phyloP scores from a whole-genome alignment of 2,329 filamentous ascomycete species.

The Xylogone sp. region DNA sequence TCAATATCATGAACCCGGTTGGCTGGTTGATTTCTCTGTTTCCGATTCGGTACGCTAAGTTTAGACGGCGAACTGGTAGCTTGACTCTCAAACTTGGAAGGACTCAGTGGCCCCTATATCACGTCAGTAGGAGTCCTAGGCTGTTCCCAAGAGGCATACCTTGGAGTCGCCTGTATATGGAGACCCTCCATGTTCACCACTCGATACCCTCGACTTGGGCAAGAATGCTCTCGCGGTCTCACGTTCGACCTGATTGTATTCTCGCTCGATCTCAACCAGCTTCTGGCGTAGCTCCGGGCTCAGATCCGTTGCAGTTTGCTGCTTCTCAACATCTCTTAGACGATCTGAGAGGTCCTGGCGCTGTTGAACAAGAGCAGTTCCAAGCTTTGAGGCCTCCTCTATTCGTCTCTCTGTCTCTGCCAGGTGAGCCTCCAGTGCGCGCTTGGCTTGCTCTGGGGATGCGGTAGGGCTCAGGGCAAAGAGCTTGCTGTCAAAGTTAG shows the following conservation, averaged over 20 bases:
- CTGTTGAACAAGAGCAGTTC: constrained; percentile 83
- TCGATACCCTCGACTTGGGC: constrained; percentile 76
- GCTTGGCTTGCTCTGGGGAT: constrained; percentile 83
- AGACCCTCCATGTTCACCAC: constrained; percentile 52
- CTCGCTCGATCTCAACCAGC: constrained; percentile 82
- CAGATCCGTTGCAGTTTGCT: constrained; percentile 73
- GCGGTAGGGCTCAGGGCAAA: constrained; percentile 73
- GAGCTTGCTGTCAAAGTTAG: constrained; percentile 75
- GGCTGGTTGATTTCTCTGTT: constrained; percentile 83
- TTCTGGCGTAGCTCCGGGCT: constrained; percentile 78
- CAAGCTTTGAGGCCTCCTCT: constrained; percentile 85
- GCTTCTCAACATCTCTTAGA: constrained; percentile 77
- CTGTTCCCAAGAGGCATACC: constrained; percentile 27
- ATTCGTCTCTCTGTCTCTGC: constrained; percentile 89
- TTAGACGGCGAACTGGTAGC: constrained; percentile 86
- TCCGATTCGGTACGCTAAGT: constrained; percentile 79
- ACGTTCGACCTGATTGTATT: constrained; percentile 89
- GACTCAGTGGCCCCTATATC: constrained; percentile 62
- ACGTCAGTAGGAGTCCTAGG: constrained; percentile 15
- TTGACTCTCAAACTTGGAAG: constrained; percentile 78
- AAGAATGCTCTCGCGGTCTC: constrained; percentile 88
- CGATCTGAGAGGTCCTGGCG: constrained; percentile 78
- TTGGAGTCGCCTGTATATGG: constrained; percentile 42
- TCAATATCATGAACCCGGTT: constrained; percentile 93
- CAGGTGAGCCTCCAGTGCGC: constrained; percentile 85